These are phyloP conservation scores for Cystobasidiopsis lactophilus DNA, from an alignment of 768 basidiomycete species.

Conservation along the genomic window DNA sequence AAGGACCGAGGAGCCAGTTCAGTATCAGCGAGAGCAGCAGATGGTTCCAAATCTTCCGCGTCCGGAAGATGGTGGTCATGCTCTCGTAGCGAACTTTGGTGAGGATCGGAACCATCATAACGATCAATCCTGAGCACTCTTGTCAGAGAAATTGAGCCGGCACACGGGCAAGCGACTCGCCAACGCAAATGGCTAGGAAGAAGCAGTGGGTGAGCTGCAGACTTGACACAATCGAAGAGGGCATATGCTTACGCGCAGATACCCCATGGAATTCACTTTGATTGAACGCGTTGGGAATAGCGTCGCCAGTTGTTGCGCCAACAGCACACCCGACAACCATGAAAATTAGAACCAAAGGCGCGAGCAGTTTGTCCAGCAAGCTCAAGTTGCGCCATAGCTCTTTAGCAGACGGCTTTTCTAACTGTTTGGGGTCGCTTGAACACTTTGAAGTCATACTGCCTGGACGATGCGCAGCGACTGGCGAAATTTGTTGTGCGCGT, in stretches of 20 bases:
- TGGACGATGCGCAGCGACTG: too few relatives aligned
- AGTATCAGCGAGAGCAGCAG: constrained; percentile 43
- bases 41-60: constrained; percentile 42
- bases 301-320: constrained; percentile 33
- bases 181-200: constrained; percentile 47
- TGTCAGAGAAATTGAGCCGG: too few relatives aligned
- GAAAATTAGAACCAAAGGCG: constrained; percentile 41
- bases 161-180: too few relatives aligned
- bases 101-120: constrained; percentile 70
- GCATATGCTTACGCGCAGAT: constrained; percentile 46
- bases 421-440: too few relatives aligned
- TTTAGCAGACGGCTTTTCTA: too few relatives aligned
- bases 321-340: constrained; percentile 61
- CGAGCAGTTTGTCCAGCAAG: constrained; percentile 39
- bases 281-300: constrained; percentile 32
- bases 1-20: constrained; percentile 28
- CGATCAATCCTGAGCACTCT: too few relatives aligned
- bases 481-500: too few relatives aligned
- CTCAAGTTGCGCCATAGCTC: constrained; percentile 25
- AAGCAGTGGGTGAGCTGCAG: too few relatives aligned
- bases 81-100: constrained; percentile 47
- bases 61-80: constrained; percentile 37
- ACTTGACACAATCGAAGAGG: not conserved
- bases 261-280: constrained; percentile 44
- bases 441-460: too few relatives aligned